These are phyloP conservation scores for Schizochytrium sp. DNA, from an alignment of 108 stramenopile species.

Conservation along the genomic window DNA sequence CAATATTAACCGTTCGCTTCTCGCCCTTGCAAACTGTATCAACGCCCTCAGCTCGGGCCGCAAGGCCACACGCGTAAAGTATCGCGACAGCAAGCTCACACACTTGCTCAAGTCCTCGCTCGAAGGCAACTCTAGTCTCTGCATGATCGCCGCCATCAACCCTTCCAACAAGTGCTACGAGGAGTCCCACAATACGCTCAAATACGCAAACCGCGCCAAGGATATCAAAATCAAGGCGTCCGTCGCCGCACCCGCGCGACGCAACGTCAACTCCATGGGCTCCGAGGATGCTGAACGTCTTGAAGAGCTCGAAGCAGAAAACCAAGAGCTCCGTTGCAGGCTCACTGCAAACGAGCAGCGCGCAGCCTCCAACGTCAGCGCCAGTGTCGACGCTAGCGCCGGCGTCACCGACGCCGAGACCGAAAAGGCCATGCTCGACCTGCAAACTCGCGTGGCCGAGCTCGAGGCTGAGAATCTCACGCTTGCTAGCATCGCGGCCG, in stretches of 20 bases:
- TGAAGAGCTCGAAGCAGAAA: background rate
- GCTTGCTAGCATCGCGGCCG: background rate
- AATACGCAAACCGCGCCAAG: slow-evolving; percentile 58
- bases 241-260: background rate
- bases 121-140: slow-evolving; percentile 39
- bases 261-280: background rate
- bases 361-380: background rate
- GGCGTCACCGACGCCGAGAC: background rate
- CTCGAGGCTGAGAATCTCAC: background rate
- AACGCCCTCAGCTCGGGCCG: slow-evolving; percentile 39
- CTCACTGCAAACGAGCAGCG: background rate
- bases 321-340: background rate
- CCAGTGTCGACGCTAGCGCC: background rate
- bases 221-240: slow-evolving; percentile 39
- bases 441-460: background rate
- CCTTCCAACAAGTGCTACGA: slow-evolving; percentile 47
- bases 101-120: slow-evolving; percentile 50
- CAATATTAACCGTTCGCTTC: slow-evolving; percentile 53
- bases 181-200: slow-evolving; percentile 58
- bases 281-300: background rate
- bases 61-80: slow-evolving; percentile 42
- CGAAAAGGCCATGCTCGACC: background rate
- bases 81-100: slow-evolving; percentile 60
- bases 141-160: slow-evolving; percentile 55
- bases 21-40: slow-evolving; percentile 60